Evolutionary conservation across 208 protist species (phyloP), one percentile per base, ranked within the genome.

Genomic region (Leishmania arabica): DNA sequence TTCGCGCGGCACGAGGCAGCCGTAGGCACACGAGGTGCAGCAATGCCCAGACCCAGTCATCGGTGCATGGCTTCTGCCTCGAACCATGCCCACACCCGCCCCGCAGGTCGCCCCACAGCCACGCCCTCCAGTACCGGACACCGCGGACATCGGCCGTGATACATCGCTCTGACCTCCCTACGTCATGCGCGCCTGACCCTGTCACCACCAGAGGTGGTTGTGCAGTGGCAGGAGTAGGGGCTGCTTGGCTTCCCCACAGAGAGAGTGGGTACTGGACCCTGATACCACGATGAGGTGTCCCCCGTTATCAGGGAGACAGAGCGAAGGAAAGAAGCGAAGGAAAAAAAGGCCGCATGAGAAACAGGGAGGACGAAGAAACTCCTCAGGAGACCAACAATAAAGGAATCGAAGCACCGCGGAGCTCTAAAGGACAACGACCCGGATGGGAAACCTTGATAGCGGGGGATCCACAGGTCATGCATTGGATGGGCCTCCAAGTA

Each of bases 271-370:
- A 34, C 42, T n/a, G 42, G 68, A 34, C 24, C 42, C 68, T 72
- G 68, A 72, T 72, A 51, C 68, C 68, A 72, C 42, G 68, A 24
- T 72, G 42, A 53, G 68, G 42, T 71, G 65, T 71, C 65, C 37
- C 68, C 68, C 42, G 42, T 72, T 21, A 51, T 72, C 68, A 72
- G 68, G 42, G 68, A 49, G 68, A 72, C 68, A 53, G 65, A 71
- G 60, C 2, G 60, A 66, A 66, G n/a, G 31, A 42, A 7, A 47
- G 37, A 45, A 71, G 42, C 68, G 19, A 53, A 49, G 40, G 7
- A 11, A 42, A 72, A 72, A 51, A 51, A 49, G 7, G 21, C 2
- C 9, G 53, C 8, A 24, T 49, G 66, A 72, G 19, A 49, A 17
- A 27, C 31, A 72, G 8, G 3, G 24, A 72, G 2, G 34, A 42